A percentile compares a stretch with the other conserved stretches of the same genome.
Evolutionary conservation across 2,329 filamentous ascomycete genomes (phyloP).

Genomic region (Microthyrium microscopicum): DNA sequence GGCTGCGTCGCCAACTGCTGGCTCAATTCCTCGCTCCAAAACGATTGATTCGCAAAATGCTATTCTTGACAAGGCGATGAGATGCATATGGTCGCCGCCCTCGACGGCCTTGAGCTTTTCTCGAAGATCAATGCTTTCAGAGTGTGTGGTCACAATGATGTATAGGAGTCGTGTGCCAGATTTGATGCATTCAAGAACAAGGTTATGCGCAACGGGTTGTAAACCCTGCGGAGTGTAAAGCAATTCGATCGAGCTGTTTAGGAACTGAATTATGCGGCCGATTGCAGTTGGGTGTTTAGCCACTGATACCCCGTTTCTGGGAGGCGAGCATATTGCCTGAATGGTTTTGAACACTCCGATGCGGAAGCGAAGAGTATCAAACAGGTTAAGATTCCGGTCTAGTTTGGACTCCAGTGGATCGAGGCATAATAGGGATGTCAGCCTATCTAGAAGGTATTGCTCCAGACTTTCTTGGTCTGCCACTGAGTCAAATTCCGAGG

Average conservation of each 20-base stretch:
- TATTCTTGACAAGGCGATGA: constrained; percentile 65
- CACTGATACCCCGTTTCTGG: constrained; percentile 48
- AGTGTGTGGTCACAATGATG: constrained; percentile 42
- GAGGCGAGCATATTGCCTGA: constrained; percentile 41
- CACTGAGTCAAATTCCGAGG: constrained; percentile 27
- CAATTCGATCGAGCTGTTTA: constrained; percentile 53
- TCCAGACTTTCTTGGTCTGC: constrained; percentile 20
- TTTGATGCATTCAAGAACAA: constrained; percentile 36
- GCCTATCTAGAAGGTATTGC: constrained; percentile 39
- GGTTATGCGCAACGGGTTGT: constrained; percentile 18
- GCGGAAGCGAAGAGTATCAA: constrained; percentile 28
- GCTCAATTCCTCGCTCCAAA: constrained; percentile 59
- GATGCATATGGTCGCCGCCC: constrained; percentile 65
- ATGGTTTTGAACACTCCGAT: constrained; percentile 29
- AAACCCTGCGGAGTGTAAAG: constrained; percentile 41
- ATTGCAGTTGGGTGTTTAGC: constrained; percentile 52
- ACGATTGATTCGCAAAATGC: constrained; percentile 64
- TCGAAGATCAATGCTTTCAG: constrained; percentile 46
- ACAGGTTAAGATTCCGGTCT: constrained; percentile 15
- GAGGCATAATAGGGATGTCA: constrained; percentile 47
- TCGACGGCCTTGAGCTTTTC: constrained; percentile 53
- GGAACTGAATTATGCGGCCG: constrained; percentile 56
- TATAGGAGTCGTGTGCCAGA: constrained; percentile 43
- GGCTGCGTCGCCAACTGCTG: constrained; percentile 65
- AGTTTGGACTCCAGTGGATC: too few species aligned